phyloP scores from a whole-genome alignment of 2,329 filamentous ascomycete species.

The Diplocarpon mali region DNA sequence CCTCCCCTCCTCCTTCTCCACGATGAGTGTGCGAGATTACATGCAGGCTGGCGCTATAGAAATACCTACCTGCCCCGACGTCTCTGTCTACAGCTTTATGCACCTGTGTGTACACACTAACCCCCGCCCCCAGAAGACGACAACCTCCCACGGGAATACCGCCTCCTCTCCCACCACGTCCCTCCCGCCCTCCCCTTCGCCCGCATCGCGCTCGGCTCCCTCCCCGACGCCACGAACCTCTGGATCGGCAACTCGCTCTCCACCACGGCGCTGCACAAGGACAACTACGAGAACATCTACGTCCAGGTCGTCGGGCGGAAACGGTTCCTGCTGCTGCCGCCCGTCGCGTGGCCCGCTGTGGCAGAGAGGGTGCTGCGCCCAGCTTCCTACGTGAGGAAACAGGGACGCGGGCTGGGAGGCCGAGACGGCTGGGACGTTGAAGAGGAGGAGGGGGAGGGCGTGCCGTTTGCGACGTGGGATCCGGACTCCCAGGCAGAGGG shows the following conservation, averaged over 20 bases:
- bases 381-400: slow-evolving; percentile 42
- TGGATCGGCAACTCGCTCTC: slow-evolving; percentile 69
- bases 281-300: slow-evolving; percentile 80
- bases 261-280: slow-evolving; percentile 64
- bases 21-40: no score
- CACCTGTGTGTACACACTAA: not conserved
- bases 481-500: slow-evolving; percentile 36
- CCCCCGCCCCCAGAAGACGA: slow-evolving; percentile 51
- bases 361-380: slow-evolving; percentile 47
- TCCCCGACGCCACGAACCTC: slow-evolving; percentile 63
- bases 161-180: slow-evolving; percentile 49
- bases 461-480: slow-evolving; percentile 68
- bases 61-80: no score
- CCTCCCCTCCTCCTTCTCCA: not conserved
- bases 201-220: slow-evolving; percentile 52
- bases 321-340: slow-evolving; percentile 65
- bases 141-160: slow-evolving; percentile 66
- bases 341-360: slow-evolving; percentile 57
- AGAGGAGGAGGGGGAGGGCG: slow-evolving; percentile 28
- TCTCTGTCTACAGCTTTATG: not conserved
- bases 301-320: slow-evolving; percentile 64
- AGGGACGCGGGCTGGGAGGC: not conserved
- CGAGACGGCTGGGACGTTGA: not conserved
- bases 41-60: no score
- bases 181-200: slow-evolving; percentile 59